Evolutionary conservation across 768 basidiomycete genomes (phyloP), one percentile per base, ranked within the genome.

Genomic region (Nevesoporus exiguus): DNA sequence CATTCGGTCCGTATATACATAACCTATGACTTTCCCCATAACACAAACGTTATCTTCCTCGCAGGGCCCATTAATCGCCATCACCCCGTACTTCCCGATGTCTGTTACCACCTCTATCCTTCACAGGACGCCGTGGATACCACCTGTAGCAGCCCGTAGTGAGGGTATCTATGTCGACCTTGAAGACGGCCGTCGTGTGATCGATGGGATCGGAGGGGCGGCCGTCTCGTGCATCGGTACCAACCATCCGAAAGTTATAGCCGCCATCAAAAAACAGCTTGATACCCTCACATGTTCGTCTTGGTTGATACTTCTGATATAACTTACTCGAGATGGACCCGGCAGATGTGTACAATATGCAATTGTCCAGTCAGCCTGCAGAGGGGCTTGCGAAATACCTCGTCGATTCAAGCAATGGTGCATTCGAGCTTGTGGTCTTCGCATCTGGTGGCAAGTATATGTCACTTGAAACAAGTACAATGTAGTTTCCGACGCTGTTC

Each of bases 121-220:
- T 11, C 83, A 85, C 62, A 74, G 91, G 49, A 90, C 85, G 13
- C 84, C 88, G 1, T 90, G 85, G 85, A 76, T 65, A 27, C 88
- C 85, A 10, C 88, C 87, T 14, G 73, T 91, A 13, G 90, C 88
- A 5, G 74, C 80, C 15, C 69, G 77, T 13, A 87, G 76, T 3
- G 71, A 87, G 60, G 90, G 90, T 17, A 78, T 84, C 33, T 90
- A 92, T 64, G 70, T 93, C 41, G 78, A 79, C 21, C 77, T 93
- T 7, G 82, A 86, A 59, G 83, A 84, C 69, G 92, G 91, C 0
- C 75, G 74, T 48, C 79, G 72, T 52, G 65, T 93, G 29, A 77
- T 93, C 60, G 92, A 95, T 71, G 88, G 80, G 7, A 83, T 90
- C 42, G 93, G 93, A 42, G 93, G 92, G 27, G 91, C 91, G 7